Evolutionary conservation across 352 stramenopile genomes (phyloP), one percentile per base, ranked within the genome.

Genomic region (Lagenidium giganteum): DNA sequence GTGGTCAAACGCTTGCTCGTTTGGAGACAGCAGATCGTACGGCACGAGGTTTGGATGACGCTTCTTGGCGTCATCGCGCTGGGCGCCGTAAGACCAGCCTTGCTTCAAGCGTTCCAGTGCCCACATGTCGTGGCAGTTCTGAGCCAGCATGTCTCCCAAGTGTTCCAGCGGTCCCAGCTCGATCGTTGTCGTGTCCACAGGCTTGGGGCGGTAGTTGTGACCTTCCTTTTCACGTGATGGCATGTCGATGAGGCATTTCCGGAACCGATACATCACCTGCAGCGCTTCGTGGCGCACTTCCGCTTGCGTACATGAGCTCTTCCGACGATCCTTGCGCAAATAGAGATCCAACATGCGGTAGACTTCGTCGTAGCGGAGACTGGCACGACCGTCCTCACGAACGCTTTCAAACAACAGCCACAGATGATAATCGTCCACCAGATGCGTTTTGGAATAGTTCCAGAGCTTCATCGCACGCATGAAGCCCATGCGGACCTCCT

Each of bases 91-190:
- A 18, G 68, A 58, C 82, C 82, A 94, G 22, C 82, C 82, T 63
- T 94, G 80, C 40, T 94, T 88, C 17, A 94, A 54, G 5, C 82
- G 77, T 33, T 93, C 82, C 2, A 91, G 54, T 0, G 80, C 75
- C 82, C 82, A 94, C 69, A 91, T 88, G 31, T 94, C 82, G 48
- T 94, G 82, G 42, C 73, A 87, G 39, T 94, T 94, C 46, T 85
- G 79, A 9, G 80, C 77, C 16, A 93, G 41, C 43, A 89, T 78
- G 42, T 91, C 76, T 1, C 67, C 75, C 35, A 91, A 55, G 45
- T 87, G 73, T 40, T 84, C 74, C 4, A 91, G 57, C 41, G 74
- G 74, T 0, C 80, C 71, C 16, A 94, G 48, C 28, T 88, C 78
- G n/a, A 94, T 64, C 14, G 47, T 57, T 25, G 55, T 73, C 20